Conservation (phyloP, 2,329 filamentous ascomycete genomes). For the Nothomitra cinnamomea region DNA sequence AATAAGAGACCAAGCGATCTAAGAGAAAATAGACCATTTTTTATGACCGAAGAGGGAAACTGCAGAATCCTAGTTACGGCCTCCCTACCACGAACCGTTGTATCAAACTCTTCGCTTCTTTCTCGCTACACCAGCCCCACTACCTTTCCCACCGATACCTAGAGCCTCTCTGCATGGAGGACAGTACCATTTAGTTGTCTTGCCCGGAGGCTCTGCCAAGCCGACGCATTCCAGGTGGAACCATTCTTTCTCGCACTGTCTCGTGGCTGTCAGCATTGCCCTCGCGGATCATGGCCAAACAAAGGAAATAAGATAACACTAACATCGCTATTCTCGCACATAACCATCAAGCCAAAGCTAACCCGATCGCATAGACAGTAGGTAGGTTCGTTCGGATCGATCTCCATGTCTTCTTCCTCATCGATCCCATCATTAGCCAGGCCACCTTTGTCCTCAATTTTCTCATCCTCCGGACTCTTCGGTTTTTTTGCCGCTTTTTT, state of each 20-base stretch:
- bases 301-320: slow-evolving; percentile 21
- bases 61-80: too few species aligned
- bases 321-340: slow-evolving; percentile 63
- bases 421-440: slow-evolving; percentile 20
- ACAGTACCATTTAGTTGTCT: slow-evolving; percentile 73
- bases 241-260: slow-evolving; percentile 67
- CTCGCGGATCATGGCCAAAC: background rate
- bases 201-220: slow-evolving; percentile 47
- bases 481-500: slow-evolving; percentile 37
- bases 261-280: slow-evolving; percentile 11
- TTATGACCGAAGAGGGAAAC: too few species aligned
- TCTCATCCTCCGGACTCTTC: slow-evolving; percentile 26
- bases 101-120: slow-evolving; percentile 2
- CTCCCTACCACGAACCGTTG: background rate
- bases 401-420: slow-evolving; percentile 24
- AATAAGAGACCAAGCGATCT: too few species aligned
- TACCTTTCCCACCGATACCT: slow-evolving; percentile 6
- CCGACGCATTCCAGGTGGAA: slow-evolving; percentile 69
- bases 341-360: slow-evolving; percentile 70
- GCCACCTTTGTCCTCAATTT: slow-evolving; percentile 28
- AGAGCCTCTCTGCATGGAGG: slow-evolving; percentile 49
- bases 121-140: background rate
- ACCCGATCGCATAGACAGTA: slow-evolving; percentile 70
- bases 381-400: slow-evolving; percentile 57
- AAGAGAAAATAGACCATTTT: too few species aligned